Evolutionary conservation across 139 green algal species (phyloP), one percentile per base, ranked within the genome.

Genomic region (Axilococcus clingmanii): DNA sequence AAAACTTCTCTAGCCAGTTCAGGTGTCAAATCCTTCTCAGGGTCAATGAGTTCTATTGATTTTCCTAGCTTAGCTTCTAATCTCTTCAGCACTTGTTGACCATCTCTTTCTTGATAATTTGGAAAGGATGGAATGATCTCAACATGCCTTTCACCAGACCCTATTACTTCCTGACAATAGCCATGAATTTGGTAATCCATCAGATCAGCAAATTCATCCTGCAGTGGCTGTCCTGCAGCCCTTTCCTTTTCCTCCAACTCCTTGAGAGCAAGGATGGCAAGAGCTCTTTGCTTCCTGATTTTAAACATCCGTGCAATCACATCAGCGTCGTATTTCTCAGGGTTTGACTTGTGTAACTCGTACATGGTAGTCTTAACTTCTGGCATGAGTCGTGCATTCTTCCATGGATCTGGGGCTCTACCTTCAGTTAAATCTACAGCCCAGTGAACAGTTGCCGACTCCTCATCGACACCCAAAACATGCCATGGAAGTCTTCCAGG

Each of bases 221-320:
- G 16, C 4, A 47, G 6, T 17, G 14, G 41, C 4, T 8, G 29
- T n/a, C 31, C 20, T 23, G 20, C 5, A 37, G 36, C 46, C 31
- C 33, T 27, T 27, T 52, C 40, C 45, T 33, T 38, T 3, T 52
- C 27, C 42, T 71, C 65, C 24, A 54, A 23, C 34, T 65, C 49
- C 51, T 81, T 77, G 4, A 84, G 59, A 5, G 63, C 64, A 3
- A 84, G 28, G 55, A 84, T 84, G 22, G 73, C 76, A 61, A 79
- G 63, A 17, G 78, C 73, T 0, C 76, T 58, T 65, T 84, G 73
- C 56, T 70, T 50, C 3, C 76, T 59, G 36, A 84, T 66, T 7
- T 48, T 31, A 52, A 78, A 84, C 29, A 58, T 30, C 7, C 52
- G 30, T 4, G 75, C 68, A 7, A 83, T 55, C 2, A 27, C 1